A percentile compares a stretch with the other conserved stretches of the same genome.
Conservation (phyloP, 352 stramenopile species). For the Phytophthora macrochlamydospora region DNA sequence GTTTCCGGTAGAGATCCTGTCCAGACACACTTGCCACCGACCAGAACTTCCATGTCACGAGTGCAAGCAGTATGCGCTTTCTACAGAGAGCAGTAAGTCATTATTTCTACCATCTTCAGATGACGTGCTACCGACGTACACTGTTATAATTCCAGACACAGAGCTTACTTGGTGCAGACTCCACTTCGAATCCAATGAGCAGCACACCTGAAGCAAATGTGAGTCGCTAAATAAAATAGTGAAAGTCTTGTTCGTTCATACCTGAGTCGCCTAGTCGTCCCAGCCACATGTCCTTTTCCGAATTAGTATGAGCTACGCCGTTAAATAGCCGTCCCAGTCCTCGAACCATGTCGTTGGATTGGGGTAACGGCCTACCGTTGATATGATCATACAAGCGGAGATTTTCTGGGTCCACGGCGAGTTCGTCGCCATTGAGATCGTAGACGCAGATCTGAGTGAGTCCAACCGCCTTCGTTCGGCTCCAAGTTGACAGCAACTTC, state of each 20-base stretch:
- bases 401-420: conserved; percentile 46
- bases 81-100: conserved; percentile 8
- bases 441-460: conserved; percentile 75
- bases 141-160: conserved; percentile 88
- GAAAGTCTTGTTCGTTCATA: conserved; percentile 7
- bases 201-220: conserved; percentile 40
- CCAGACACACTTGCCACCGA: conserved; percentile 70
- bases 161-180: conserved; percentile 53
- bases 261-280: conserved; percentile 62
- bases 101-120: neutral
- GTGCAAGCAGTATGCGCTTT: conserved; percentile 53
- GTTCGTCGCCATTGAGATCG: conserved; percentile 59
- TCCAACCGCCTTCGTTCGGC: conserved; percentile 57
- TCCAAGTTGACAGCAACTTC: conserved; percentile 77
- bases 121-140: conserved; percentile 27
- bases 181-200: conserved; percentile 59
- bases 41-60: conserved; percentile 70
- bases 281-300: conserved; percentile 82
- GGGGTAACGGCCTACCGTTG: conserved; percentile 48
- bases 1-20: conserved; percentile 76
- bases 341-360: conserved; percentile 76
- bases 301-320: conserved; percentile 60
- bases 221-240: neutral
- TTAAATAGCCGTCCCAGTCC: conserved; percentile 62
- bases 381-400: conserved; percentile 63